phyloP scores from a whole-genome alignment of 2,329 filamentous ascomycete species.

The Sclerotiophoma versabilis region DNA sequence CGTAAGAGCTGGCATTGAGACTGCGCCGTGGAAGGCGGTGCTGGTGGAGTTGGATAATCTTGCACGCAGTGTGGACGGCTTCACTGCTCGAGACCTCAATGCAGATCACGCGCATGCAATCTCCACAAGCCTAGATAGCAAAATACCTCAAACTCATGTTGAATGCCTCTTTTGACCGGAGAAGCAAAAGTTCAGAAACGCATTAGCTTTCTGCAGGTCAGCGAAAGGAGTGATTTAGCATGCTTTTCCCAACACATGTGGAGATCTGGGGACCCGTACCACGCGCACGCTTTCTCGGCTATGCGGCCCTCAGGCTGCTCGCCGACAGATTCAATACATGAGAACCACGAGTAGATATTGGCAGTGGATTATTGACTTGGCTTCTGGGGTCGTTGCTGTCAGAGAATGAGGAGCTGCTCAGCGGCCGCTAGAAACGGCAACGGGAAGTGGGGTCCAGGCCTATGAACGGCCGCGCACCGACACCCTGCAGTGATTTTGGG shows the following conservation, averaged over 20 bases:
- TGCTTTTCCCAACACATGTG: slow-evolving; percentile 9
- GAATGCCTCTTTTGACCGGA: neutral
- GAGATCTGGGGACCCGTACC: slow-evolving; percentile 8
- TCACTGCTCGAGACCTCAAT: slow-evolving; percentile 2
- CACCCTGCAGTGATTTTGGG: neutral
- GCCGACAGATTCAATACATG: slow-evolving; percentile 6
- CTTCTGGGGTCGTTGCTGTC: neutral
- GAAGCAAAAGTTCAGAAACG: slow-evolving; percentile 9
- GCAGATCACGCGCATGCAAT: slow-evolving; percentile 4
- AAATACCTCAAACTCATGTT: slow-evolving; percentile 23
- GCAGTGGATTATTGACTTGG: neutral
- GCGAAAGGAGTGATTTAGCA: slow-evolving; percentile 34
- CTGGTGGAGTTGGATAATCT: slow-evolving; percentile 1
- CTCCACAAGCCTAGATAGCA: slow-evolving; percentile 4
- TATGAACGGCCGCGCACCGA: neutral
- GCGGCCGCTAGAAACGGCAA: slow-evolving; percentile 12
- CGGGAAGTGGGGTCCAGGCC: slow-evolving; percentile 13
- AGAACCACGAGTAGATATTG: neutral
- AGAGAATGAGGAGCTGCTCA: neutral
- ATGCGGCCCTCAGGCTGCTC: slow-evolving; percentile 10
- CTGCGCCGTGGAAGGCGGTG: neutral
- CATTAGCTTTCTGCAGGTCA: slow-evolving; percentile 33
- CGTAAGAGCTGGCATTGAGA: neutral
- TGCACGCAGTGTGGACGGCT: neutral
- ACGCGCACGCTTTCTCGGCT: neutral